These are phyloP conservation scores for Haberlea rhodopensis DNA, from an alignment of 257 asterid species.

Conservation along the genomic window DNA sequence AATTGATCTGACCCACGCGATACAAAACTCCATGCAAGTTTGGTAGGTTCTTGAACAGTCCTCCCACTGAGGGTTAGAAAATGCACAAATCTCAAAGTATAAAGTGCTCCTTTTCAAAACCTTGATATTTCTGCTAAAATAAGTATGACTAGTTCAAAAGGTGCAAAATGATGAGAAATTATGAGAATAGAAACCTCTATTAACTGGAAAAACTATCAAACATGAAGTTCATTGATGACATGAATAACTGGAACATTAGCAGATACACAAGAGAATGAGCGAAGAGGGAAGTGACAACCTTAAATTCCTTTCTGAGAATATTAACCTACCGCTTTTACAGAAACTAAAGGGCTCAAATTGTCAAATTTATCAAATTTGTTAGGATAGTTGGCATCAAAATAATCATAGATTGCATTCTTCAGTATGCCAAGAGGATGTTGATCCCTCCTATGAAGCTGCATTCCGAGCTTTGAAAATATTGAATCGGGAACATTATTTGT, in stretches of 20 bases:
- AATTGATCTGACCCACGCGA: not conserved
- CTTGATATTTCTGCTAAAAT: too few relatives aligned
- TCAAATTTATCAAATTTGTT: constrained; percentile 74
- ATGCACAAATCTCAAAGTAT: not conserved
- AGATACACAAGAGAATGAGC: not conserved
- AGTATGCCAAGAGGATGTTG: constrained; percentile 91
- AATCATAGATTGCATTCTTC: constrained; percentile 77
- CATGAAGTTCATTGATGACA: constrained; percentile 11
- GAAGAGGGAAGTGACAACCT: not conserved
- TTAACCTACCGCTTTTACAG: constrained; percentile 59
- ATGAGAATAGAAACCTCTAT: not conserved
- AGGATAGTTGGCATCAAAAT: constrained; percentile 75
- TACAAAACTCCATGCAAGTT: not conserved
- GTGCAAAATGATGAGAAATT: not conserved
- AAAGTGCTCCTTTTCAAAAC: too few relatives aligned
- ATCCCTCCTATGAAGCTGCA: constrained; percentile 92
- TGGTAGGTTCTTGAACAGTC: not conserved
- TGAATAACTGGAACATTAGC: not conserved
- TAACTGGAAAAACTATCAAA: constrained; percentile 4
- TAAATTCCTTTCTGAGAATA: constrained; percentile 4
- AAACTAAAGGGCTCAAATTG: constrained; percentile 71
- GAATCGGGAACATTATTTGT: constrained; percentile 88
- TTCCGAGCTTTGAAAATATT: constrained; percentile 81
- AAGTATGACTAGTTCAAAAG: not conserved
- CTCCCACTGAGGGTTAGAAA: not conserved